phyloP scores from a whole-genome alignment of 2,329 filamentous ascomycete species.

The Exophiala sideris region DNA sequence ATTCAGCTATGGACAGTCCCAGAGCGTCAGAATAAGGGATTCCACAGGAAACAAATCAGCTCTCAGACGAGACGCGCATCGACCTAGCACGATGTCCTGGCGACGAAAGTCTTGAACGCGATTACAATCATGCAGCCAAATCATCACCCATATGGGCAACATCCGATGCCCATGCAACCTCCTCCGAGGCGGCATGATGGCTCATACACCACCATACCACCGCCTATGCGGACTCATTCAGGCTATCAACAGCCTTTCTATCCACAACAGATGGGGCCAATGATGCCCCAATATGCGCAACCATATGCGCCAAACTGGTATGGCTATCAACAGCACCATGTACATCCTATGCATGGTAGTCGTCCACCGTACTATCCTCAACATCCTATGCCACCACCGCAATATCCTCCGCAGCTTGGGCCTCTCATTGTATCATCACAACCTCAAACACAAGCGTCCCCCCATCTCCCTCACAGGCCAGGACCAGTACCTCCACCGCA shows the following conservation, averaged over 20 bases:
- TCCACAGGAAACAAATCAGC: background rate
- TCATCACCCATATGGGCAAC: slow-evolving; percentile 40
- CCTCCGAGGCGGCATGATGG: slow-evolving; percentile 47
- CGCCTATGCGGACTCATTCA: slow-evolving; percentile 56
- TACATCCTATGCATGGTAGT: slow-evolving; percentile 39
- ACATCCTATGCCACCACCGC: slow-evolving; percentile 41
- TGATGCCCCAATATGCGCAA: slow-evolving; percentile 44
- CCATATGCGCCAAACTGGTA: slow-evolving; percentile 47
- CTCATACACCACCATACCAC: slow-evolving; percentile 41
- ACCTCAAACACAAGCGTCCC: slow-evolving; percentile 25
- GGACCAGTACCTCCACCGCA: slow-evolving; percentile 24
- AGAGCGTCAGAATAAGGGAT: background rate
- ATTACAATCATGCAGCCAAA: slow-evolving; percentile 34
- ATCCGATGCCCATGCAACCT: slow-evolving; percentile 46
- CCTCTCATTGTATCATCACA: slow-evolving; percentile 23
- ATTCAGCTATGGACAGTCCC: too few species aligned
- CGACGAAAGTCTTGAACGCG: slow-evolving; percentile 22
- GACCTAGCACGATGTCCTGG: slow-evolving; percentile 19
- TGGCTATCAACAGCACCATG: slow-evolving; percentile 39
- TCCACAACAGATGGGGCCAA: slow-evolving; percentile 56
- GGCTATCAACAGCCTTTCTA: slow-evolving; percentile 54
- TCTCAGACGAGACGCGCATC: slow-evolving; percentile 8
- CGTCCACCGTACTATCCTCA: slow-evolving; percentile 42
- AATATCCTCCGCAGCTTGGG: slow-evolving; percentile 34
- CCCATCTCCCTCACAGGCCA: slow-evolving; percentile 18